Evolutionary conservation across 2,329 filamentous ascomycete genomes (phyloP).

Genomic region (Xylaria sp.): DNA sequence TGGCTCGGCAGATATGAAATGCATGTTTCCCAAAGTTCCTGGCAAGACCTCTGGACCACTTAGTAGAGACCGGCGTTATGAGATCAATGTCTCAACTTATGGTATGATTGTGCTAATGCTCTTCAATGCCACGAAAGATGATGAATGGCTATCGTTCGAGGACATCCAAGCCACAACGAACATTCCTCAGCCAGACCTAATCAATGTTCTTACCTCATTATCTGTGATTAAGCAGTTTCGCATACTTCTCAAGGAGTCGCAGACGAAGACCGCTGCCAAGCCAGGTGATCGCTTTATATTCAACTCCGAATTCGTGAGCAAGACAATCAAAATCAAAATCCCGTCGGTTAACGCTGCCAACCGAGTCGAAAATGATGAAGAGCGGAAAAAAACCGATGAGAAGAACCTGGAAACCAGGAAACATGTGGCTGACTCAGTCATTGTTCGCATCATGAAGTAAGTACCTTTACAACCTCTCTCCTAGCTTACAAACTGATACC

Average conservation of each 20-base stretch:
- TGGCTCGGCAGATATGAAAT: conserved; percentile 87
- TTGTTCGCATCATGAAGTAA: conserved; percentile 88
- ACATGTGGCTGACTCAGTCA: conserved; percentile 78
- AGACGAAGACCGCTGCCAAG: conserved; percentile 77
- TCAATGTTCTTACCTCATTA: conserved; percentile 81
- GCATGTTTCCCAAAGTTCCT: conserved; percentile 76
- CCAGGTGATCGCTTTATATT: conserved; percentile 81
- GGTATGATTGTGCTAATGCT: conserved; percentile 89
- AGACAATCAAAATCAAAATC: conserved; percentile 87
- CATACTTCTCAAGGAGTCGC: conserved; percentile 82
- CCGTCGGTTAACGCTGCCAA: conserved; percentile 83
- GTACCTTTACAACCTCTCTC: conserved; percentile 42
- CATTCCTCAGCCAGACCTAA: conserved; percentile 78
- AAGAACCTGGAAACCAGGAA: conserved; percentile 78
- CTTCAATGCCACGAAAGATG: conserved; percentile 79
- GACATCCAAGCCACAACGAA: conserved; percentile 86
- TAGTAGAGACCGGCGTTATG: conserved; percentile 77
- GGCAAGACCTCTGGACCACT: conserved; percentile 73
- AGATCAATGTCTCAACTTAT: conserved; percentile 91
- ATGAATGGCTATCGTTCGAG: conserved; percentile 67
- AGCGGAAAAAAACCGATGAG: conserved; percentile 76
- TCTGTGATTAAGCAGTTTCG: conserved; percentile 81
- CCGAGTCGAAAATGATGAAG: conserved; percentile 81
- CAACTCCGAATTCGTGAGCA: conserved; percentile 84
- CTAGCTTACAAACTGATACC: conserved; percentile 11